phyloP scores from a whole-genome alignment of 1,139 yeast genomes.

The Ogataea hybrid region DNA sequence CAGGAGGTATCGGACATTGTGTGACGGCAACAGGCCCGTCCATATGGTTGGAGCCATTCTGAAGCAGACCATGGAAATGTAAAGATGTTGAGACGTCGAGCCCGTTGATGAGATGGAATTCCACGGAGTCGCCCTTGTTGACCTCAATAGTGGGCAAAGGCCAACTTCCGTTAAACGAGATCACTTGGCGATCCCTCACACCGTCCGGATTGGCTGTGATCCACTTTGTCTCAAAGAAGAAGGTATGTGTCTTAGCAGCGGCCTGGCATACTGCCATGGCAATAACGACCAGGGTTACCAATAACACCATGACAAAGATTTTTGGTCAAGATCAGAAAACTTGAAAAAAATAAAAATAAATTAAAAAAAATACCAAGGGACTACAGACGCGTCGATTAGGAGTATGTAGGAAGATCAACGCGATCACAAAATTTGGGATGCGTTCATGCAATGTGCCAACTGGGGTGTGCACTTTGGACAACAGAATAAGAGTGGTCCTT shows the following conservation, averaged over 20 bases:
- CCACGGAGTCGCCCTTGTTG: conserved; percentile 60
- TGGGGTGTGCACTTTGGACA: not conserved
- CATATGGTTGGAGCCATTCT: conserved; percentile 58
- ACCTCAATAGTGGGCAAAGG: conserved; percentile 70
- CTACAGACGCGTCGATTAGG: conserved; percentile 1
- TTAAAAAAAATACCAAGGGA: not conserved
- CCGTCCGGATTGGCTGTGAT: conserved; percentile 69
- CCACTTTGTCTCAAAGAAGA: conserved; percentile 54
- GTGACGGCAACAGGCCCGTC: conserved; percentile 80
- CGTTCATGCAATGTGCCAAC: too few relatives aligned
- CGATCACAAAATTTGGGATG: too few relatives aligned
- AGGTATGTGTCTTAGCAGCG: conserved; percentile 47
- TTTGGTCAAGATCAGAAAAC: not conserved
- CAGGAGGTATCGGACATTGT: conserved; percentile 75
- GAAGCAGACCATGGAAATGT: conserved; percentile 78
- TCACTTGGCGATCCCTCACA: conserved; percentile 40
- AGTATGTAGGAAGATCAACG: too few relatives aligned
- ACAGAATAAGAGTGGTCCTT: not conserved
- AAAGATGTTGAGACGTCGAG: conserved; percentile 56
- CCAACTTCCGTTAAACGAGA: conserved; percentile 71
- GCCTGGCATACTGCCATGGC: conserved; percentile 6
- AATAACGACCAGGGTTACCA: not conserved
- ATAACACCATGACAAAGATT: conserved; percentile 1
- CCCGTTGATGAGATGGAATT: conserved; percentile 57
- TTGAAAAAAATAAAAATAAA: not conserved